Evolutionary conservation across 225 moss, liverwort and hornwort genomes (phyloP).

Genomic region (Thuidium tamariscinum): DNA sequence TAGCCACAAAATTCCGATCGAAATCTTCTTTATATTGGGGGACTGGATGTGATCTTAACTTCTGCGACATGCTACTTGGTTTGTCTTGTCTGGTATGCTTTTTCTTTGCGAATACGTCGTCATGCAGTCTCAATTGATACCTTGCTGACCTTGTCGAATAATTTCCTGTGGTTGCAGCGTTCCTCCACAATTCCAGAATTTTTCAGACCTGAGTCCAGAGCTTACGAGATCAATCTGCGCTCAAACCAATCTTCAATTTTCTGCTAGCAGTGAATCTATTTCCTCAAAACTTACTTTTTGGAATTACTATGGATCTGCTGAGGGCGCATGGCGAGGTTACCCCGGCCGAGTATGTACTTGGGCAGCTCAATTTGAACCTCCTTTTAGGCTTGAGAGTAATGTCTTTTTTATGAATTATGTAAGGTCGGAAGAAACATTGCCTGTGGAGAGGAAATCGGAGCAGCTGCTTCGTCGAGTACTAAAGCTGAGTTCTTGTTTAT

Average conservation of each 20-base stretch:
- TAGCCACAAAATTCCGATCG: background rate
- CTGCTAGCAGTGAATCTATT: constrained; percentile 37
- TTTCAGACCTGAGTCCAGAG: constrained; percentile 33
- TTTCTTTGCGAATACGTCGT: background rate
- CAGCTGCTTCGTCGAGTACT: background rate
- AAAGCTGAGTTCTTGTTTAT: background rate
- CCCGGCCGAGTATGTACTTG: constrained; percentile 25
- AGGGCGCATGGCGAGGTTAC: constrained; percentile 41
- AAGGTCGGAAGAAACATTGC: background rate
- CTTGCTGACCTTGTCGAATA: background rate
- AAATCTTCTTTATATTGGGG: background rate
- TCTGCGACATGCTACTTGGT: background rate
- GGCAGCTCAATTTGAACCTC: background rate
- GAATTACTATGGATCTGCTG: constrained; percentile 49
- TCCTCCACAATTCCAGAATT: constrained; percentile 32
- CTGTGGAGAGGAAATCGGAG: background rate
- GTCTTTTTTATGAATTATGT: background rate
- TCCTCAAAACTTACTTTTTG: constrained; percentile 25
- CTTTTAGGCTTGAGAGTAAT: background rate
- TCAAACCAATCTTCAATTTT: constrained; percentile 42
- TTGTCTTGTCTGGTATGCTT: background rate
- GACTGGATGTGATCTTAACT: background rate
- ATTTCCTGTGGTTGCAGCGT: constrained; percentile 19
- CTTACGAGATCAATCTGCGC: constrained; percentile 35
- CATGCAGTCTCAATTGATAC: background rate